Evolutionary conservation across 2,329 filamentous ascomycete species (phyloP).

Genomic region (Ophiostoma populinum): DNA sequence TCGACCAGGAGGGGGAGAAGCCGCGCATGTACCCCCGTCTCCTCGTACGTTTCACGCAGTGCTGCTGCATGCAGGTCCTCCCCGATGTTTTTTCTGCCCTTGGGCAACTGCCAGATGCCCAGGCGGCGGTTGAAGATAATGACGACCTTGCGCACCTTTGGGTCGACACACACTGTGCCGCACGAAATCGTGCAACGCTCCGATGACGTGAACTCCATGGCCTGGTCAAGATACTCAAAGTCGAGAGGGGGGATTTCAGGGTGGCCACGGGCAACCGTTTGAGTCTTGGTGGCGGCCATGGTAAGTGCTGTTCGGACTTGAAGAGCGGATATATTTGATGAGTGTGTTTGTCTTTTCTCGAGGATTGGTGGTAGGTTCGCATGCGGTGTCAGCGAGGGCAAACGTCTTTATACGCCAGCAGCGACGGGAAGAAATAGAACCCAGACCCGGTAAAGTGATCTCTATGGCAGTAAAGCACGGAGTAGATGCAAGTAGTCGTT

Average conservation of each 20-base stretch:
- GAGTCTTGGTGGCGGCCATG: no score
- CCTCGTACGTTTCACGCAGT: constrained; percentile 29
- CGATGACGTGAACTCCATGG: constrained; percentile 23
- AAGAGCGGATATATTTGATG: no score
- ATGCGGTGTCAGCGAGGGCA: no score
- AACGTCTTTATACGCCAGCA: no score
- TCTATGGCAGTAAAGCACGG: no score
- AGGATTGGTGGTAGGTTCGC: no score
- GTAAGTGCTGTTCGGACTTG: no score
- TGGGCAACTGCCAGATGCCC: constrained; percentile 28
- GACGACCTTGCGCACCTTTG: constrained; percentile 20
- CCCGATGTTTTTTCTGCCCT: constrained; percentile 30
- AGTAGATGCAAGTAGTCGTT: no score
- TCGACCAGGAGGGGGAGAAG: constrained; percentile 23
- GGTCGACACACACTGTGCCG: constrained; percentile 28
- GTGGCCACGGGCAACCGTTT: not conserved
- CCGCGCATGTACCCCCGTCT: constrained; percentile 25
- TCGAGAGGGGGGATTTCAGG: constrained; percentile 9
- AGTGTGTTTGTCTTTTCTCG: no score
- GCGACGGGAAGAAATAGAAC: no score
- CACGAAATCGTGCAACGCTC: constrained; percentile 27
- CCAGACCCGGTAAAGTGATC: no score
- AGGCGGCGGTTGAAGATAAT: constrained; percentile 26
- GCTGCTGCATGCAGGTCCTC: constrained; percentile 25
- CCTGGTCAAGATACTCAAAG: constrained; percentile 16